Conservation (phyloP, 2,329 filamentous ascomycete genomes). For the Capronia epimyces region DNA sequence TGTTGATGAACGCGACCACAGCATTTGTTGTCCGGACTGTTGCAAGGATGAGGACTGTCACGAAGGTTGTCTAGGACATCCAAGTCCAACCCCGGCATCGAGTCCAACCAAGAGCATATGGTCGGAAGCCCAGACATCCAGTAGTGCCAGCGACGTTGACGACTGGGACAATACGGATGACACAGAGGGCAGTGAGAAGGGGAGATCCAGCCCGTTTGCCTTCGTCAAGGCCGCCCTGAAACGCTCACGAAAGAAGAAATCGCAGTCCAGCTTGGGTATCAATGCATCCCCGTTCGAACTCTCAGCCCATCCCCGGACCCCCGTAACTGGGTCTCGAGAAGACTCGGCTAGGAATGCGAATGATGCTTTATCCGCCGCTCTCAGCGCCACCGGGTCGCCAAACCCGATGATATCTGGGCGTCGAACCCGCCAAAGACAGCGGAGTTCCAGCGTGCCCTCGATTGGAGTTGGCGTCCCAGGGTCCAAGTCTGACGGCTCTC, state of each 20-base stretch:
- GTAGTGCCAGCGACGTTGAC: slow-evolving; percentile 13
- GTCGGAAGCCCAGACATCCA: slow-evolving; percentile 11
- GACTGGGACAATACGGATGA: neutral
- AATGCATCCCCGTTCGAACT: slow-evolving; percentile 4
- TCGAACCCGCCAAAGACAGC: slow-evolving; percentile 8
- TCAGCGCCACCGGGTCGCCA: slow-evolving; percentile 6
- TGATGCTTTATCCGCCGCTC: slow-evolving; percentile 5
- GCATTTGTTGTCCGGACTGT: slow-evolving; percentile 26
- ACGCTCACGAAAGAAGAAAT: slow-evolving; percentile 2
- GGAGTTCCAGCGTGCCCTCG: slow-evolving; percentile 15
- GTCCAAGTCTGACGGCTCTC: slow-evolving; percentile 6
- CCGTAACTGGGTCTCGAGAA: neutral
- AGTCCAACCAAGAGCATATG: slow-evolving; percentile 16
- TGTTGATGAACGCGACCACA: slow-evolving; percentile 21
- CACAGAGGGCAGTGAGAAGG: slow-evolving; percentile 3
- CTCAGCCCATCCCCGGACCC: slow-evolving; percentile 7
- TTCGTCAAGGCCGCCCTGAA: slow-evolving; percentile 11
- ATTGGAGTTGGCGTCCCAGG: slow-evolving; percentile 3
- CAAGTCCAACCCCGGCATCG: slow-evolving; percentile 17
- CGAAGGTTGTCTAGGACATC: slow-evolving; percentile 28
- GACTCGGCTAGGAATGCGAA: neutral
- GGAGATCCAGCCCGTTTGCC: slow-evolving; percentile 5
- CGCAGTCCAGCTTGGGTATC: neutral
- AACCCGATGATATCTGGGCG: neutral
- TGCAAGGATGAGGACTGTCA: slow-evolving; percentile 26